Evolutionary conservation across 495 filamentous ascomycete genomes (phyloP), one percentile per base, ranked within the genome.

Genomic region (Penicillium turbatum): DNA sequence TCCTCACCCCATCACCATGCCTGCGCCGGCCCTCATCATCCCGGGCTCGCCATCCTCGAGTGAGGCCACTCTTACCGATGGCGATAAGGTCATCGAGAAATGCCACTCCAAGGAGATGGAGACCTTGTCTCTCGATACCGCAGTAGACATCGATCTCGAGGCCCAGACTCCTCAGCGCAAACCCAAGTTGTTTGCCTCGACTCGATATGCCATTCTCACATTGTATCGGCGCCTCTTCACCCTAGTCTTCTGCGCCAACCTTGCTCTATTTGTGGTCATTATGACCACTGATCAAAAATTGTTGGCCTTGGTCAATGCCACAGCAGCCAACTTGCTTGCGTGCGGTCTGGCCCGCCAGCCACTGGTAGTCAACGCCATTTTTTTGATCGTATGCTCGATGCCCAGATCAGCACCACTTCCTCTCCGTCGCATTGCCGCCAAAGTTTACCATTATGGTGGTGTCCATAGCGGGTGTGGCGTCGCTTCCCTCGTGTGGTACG

Each of bases 401-500:
- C 84, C 87, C 0, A 72, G 76, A 42, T 79, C 73, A 5, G 78
- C 79, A 29, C 88, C 88, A 0, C 70, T 89, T 32, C 69, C 74
- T 34, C 68, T 88, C 38, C 85, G 88, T 29, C 77, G 76, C 0
- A 70, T 82, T n/a, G 77, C 81, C 0, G 85, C 87, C 27, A 89
- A 90, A 59, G 75, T 89, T 3, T 91, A 89, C 63, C 83, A 88
- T 36, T 86, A 86, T 64, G 89, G 89, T 27, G 89, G 89, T 13
- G 75, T 89, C 7, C 88, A 92, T 62, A 86, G 80, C 57, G 86
- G 86, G 16, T 86, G 85, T 44, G 87, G 84, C 17, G 73, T 87
- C 3, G 82, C 83, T 12, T 79, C 85, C 2, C 76, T 83, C 0
- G 63, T 84, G 24, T 93, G 89, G 89, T 90, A 87, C 67, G 59